Evolutionary conservation across 257 asterid genomes (phyloP).

Genomic region (Solanum paucissectum): DNA sequence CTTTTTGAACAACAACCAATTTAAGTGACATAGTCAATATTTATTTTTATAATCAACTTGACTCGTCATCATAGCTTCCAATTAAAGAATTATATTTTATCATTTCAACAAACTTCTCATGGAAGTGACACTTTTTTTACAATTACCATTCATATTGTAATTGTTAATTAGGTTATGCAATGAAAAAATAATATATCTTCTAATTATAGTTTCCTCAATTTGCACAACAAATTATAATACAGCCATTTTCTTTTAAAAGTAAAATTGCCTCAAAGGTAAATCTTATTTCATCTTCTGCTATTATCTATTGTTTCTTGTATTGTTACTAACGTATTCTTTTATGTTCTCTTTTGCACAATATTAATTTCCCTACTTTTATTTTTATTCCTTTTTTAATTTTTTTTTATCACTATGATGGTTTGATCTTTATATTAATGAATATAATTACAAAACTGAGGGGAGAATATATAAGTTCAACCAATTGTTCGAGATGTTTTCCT

Average conservation of each 20-base stretch:
- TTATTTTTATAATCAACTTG: background rate
- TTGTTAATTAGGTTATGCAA: background rate
- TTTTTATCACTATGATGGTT: too few species aligned
- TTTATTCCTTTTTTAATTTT: too few species aligned
- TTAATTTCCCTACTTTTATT: too few species aligned
- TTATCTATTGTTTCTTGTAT: background rate
- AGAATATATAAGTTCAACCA: too few species aligned
- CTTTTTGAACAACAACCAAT: background rate
- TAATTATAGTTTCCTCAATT: background rate
- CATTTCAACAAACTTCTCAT: background rate
- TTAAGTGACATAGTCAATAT: background rate
- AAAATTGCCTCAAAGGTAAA: background rate
- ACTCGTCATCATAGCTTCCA: background rate
- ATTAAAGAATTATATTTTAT: background rate
- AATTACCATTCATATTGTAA: background rate
- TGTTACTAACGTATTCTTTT: too few species aligned
- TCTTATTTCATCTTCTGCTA: background rate
- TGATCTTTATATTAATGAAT: too few species aligned
- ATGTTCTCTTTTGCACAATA: too few species aligned
- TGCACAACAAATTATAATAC: background rate
- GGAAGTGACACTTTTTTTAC: background rate
- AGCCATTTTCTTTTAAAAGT: background rate
- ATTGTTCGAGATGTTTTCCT: too few species aligned
- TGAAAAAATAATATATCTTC: background rate
- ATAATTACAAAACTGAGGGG: too few species aligned